phyloP scores from a whole-genome alignment of 495 filamentous ascomycete genomes.

The Neurospora sublineolata region DNA sequence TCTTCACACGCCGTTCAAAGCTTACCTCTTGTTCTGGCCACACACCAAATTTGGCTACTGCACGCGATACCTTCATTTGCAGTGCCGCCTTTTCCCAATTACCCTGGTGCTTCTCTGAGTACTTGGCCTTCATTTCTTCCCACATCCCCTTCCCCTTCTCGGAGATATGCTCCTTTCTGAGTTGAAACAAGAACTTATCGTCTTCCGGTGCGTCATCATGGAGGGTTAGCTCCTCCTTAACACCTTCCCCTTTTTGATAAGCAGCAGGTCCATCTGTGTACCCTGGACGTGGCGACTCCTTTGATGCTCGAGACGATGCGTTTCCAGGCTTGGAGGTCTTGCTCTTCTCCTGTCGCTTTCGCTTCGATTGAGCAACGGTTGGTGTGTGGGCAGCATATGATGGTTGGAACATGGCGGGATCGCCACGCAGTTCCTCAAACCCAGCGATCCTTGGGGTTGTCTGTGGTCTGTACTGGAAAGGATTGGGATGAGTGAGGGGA shows the following conservation, averaged over 20 bases:
- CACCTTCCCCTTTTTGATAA: slow-evolving; percentile 7
- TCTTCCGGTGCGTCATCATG: slow-evolving; percentile 35
- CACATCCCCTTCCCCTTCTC: slow-evolving; percentile 43
- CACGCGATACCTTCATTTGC: slow-evolving; percentile 39
- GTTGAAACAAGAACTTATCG: slow-evolving; percentile 32
- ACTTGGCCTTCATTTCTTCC: slow-evolving; percentile 37
- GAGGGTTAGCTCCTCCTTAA: slow-evolving; percentile 20
- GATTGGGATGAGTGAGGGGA: slow-evolving; percentile 13
- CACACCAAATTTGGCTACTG: slow-evolving; percentile 30
- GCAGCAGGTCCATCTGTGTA: neutral
- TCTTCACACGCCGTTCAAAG: neutral
- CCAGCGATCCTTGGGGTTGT: slow-evolving; percentile 10
- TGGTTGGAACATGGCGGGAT: slow-evolving; percentile 10
- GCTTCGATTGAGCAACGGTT: slow-evolving; percentile 9
- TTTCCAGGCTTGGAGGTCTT: slow-evolving; percentile 13
- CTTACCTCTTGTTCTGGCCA: slow-evolving; percentile 37
- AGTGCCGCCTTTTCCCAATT: slow-evolving; percentile 34
- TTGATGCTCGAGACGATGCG: slow-evolving; percentile 14
- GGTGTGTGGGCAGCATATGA: slow-evolving; percentile 17
- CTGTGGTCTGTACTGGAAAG: slow-evolving; percentile 12
- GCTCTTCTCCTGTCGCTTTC: slow-evolving; percentile 9
- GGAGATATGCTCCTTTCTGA: slow-evolving; percentile 29
- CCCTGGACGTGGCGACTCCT: slow-evolving; percentile 10
- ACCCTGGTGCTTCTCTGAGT: slow-evolving; percentile 27
- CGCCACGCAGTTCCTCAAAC: slow-evolving; percentile 18